These are phyloP conservation scores for Alternaria triticimaculans DNA, from an alignment of 2,329 filamentous ascomycete genomes.

Conservation along the genomic window DNA sequence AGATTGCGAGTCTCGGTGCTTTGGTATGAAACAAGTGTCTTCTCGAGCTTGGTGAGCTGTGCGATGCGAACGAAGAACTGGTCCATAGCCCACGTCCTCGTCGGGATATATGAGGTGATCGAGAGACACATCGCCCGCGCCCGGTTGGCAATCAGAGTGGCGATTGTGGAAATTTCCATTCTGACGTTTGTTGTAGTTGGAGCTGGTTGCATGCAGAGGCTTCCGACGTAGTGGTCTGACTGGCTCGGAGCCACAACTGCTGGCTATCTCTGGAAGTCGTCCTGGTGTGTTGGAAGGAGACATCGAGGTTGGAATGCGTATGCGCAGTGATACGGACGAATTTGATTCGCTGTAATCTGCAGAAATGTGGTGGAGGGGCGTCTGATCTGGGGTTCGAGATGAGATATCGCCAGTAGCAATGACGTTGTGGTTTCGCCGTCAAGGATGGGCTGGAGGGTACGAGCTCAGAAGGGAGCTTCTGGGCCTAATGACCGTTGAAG, in stretches of 20 bases:
- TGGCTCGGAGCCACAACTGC: neutral
- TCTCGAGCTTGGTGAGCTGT: neutral
- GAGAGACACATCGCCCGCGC: neutral
- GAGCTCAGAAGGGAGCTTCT: neutral
- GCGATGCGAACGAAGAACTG: neutral
- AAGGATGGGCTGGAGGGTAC: neutral
- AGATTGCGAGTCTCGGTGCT: neutral
- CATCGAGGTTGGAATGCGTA: neutral
- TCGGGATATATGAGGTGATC: neutral
- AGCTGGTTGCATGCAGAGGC: neutral
- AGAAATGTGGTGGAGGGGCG: neutral
- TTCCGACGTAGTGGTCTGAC: neutral
- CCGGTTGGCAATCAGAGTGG: neutral
- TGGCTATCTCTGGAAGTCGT: neutral
- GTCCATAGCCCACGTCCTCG: neutral
- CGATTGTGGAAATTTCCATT: neutral
- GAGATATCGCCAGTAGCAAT: neutral
- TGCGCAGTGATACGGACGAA: neutral
- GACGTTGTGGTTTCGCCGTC: neutral
- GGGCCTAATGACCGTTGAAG: neutral
- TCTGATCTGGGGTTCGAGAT: neutral
- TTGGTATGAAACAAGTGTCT: neutral
- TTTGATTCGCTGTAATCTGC: neutral
- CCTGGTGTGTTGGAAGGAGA: neutral
- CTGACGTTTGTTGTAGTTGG: neutral